Evolutionary conservation across 2,329 filamentous ascomycete genomes (phyloP), one percentile per base, ranked within the genome.

Genomic region (Penicillium frequentans): DNA sequence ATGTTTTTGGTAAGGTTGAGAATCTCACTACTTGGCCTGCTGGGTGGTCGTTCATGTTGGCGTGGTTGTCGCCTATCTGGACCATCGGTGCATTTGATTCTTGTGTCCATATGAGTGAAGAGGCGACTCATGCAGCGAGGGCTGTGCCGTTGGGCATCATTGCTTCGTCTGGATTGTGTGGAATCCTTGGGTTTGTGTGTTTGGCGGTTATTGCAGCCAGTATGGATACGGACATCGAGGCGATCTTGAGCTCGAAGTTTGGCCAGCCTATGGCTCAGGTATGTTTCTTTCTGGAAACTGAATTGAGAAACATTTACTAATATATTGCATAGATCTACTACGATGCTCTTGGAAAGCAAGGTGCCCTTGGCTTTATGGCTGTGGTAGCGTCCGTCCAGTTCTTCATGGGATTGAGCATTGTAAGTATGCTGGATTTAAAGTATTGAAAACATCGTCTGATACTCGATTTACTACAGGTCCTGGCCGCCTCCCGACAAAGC

Each of bases 31-130:
- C 80, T 0, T 87, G 85, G 82, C 81, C 82, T 3, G 75, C 75
- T 0, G 81, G 82, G 1, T 84, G 82, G 81, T 74, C 82, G 0
- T 87, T 86, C 61, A 84, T 87, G 74, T 71, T 87, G 1, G 75
- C 82, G 0, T 87, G 84, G 82, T 74, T 87, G 23, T 79, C 77
- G 33, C 85, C 85, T 0, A 86, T 88, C 59, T 88, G 85, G 84
- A 84, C 83, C 0, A 75, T 75, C 45, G 75, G 74, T 1, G 79
- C 76, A 1, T 85, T 86, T 59, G 83, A 86, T 63, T 80, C 78
- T 2, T 85, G 82, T 54, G 82, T 83, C 8, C 82, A 86, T 62
- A 85, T 87, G 77, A 81, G 79, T 45, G 84, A 87, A 69, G 84
- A 87, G 68, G 84, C 84, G 0, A 73, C 80, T 42, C 85, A 87